Conservation (phyloP, 345 rosid species). For the Acer saccharum region DNA sequence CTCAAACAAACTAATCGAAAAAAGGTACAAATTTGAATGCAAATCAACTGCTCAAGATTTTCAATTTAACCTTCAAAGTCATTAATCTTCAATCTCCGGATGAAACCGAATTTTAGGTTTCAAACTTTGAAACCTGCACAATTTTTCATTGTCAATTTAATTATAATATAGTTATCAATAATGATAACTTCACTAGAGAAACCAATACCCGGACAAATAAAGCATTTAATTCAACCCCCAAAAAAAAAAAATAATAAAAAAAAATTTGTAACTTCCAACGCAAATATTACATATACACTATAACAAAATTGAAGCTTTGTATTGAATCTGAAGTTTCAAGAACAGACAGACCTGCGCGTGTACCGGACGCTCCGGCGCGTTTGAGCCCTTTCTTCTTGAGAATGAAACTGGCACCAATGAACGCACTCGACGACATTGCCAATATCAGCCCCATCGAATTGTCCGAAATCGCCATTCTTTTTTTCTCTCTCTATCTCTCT, state of each 20-base stretch:
- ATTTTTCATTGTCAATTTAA: background rate
- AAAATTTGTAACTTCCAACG: background rate
- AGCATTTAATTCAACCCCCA: background rate
- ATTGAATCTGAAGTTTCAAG: background rate
- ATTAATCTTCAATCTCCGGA: background rate
- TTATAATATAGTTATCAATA: background rate
- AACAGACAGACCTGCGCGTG: slow-evolving; percentile 67
- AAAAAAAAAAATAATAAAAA: background rate
- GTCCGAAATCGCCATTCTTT: slow-evolving; percentile 51
- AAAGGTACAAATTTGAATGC: background rate
- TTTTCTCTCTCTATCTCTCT: background rate
- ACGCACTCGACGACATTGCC: slow-evolving; percentile 74
- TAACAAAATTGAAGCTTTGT: background rate
- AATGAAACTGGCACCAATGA: slow-evolving; percentile 89
- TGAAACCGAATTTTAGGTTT: too few relatives aligned
- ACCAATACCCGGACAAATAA: background rate
- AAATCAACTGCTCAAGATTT: background rate
- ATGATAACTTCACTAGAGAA: background rate
- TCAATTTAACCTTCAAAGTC: background rate
- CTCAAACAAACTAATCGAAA: background rate
- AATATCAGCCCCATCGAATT: slow-evolving; percentile 73
- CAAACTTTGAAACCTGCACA: background rate
- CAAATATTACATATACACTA: background rate
- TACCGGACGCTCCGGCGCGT: slow-evolving; percentile 79
- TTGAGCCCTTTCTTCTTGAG: slow-evolving; percentile 95